phyloP scores from a whole-genome alignment of 1,284 basidiomycete species.

The Apiotrichum laibachii region DNA sequence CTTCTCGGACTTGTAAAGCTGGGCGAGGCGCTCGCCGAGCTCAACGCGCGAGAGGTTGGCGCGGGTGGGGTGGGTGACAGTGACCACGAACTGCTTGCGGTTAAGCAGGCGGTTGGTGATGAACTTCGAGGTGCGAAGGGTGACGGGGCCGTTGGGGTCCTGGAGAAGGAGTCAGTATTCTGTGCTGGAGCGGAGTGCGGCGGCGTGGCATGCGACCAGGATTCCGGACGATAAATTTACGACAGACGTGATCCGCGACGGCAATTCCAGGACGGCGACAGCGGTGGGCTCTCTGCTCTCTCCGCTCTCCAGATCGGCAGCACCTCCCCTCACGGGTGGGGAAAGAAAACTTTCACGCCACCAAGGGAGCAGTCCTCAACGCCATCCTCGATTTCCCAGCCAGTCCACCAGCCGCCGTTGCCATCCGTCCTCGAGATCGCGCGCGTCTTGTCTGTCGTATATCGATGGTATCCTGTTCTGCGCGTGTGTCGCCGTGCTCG shows the following conservation, averaged over 20 bases:
- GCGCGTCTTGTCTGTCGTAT: background rate
- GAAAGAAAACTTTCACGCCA: background rate
- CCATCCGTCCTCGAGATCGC: background rate
- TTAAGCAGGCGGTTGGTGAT: conserved; percentile 98
- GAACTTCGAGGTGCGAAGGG: conserved; percentile 98
- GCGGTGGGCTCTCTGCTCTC: background rate
- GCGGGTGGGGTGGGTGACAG: conserved; percentile 93
- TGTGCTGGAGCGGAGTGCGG: background rate
- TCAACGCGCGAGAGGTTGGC: conserved; percentile 93
- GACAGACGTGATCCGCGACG: background rate
- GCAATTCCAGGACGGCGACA: background rate
- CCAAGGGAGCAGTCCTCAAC: too few species aligned
- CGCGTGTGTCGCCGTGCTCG: background rate
- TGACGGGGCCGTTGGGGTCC: conserved; percentile 86
- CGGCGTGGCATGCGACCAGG: too few species aligned
- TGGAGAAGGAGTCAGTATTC: conserved; percentile 8
- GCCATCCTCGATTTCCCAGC: background rate
- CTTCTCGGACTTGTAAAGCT: conserved; percentile 62
- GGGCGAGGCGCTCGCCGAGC: conserved; percentile 87
- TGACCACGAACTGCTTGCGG: conserved; percentile 82
- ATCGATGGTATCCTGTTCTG: background rate
- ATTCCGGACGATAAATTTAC: too few species aligned
- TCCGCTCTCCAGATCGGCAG: background rate
- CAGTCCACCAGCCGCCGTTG: too few species aligned
- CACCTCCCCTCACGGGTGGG: background rate